These are phyloP conservation scores for Akanthomyces lecanii DNA, from an alignment of 2,329 filamentous ascomycete species.

Conservation along the genomic window DNA sequence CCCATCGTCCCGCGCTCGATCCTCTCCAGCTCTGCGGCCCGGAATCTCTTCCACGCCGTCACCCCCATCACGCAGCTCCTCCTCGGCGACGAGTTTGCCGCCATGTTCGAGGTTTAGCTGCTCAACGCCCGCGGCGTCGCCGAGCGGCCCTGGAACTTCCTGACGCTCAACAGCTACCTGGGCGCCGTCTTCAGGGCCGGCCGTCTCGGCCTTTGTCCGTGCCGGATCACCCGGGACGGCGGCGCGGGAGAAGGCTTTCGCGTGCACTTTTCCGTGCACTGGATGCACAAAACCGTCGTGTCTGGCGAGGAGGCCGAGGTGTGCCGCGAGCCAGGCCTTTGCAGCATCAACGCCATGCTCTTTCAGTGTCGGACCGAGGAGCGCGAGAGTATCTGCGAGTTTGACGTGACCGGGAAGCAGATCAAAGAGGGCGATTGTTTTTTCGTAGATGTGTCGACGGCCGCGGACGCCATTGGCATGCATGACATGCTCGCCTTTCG, in stretches of 20 bases:
- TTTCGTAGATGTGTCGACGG: neutral
- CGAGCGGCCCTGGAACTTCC: neutral
- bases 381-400: no score
- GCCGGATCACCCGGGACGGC: neutral
- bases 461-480: neutral
- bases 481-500: neutral
- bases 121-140: neutral
- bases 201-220: neutral
- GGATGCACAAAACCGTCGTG: neutral
- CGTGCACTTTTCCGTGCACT: neutral
- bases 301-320: no score
- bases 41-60: neutral
- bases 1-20: neutral
- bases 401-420: no score
- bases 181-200: neutral
- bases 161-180: neutral
- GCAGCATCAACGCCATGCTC: no score
- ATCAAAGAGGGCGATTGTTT: no score
- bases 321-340: no score
- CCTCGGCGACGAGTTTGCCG: neutral
- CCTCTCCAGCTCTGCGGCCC: neutral
- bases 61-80: neutral
- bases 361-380: no score
- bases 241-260: no score
- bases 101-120: fast-evolving